Evolutionary conservation across 169 alveolate genomes (phyloP).

Genomic region (Plasmodium knowlesi): DNA sequence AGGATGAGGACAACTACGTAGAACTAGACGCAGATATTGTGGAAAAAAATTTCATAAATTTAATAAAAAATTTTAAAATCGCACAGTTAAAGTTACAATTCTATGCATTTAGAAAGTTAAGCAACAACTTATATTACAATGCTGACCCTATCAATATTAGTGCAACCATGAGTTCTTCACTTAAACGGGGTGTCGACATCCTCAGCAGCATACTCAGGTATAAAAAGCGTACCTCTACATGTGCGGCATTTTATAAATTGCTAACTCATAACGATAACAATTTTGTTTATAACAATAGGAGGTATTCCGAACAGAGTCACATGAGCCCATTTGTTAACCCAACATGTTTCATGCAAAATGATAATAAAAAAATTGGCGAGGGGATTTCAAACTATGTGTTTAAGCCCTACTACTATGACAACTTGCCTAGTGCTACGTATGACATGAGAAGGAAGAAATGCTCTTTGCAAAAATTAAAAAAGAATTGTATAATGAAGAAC

Average conservation of each 20-base stretch:
- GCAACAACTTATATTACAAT: slow-evolving; percentile 36
- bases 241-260: slow-evolving; percentile 38
- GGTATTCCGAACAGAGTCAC: not conserved
- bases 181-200: slow-evolving; percentile 34
- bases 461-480: slow-evolving; percentile 3
- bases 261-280: slow-evolving; percentile 15
- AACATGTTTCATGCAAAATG: not conserved
- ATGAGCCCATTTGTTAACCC: slow-evolving; percentile 4
- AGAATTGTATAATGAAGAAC: slow-evolving; percentile 7
- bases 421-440: slow-evolving; percentile 49
- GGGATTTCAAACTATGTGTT: slow-evolving; percentile 47
- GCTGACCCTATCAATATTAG: not conserved
- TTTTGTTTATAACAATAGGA: slow-evolving; percentile 32
- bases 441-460: slow-evolving; percentile 1
- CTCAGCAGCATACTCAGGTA: slow-evolving; percentile 29
- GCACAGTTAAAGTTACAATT: slow-evolving; percentile 54
- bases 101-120: slow-evolving; percentile 65
- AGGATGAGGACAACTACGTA: slow-evolving; percentile 27
- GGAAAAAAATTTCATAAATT: slow-evolving; percentile 57
- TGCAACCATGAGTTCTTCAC: not conserved
- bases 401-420: slow-evolving; percentile 73
- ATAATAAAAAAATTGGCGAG: slow-evolving; percentile 1
- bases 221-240: slow-evolving; percentile 5
- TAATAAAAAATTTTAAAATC: slow-evolving; percentile 59
- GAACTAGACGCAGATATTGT: slow-evolving; percentile 75